Conservation (phyloP, 345 rosid genomes). For the Brassica nigra region DNA sequence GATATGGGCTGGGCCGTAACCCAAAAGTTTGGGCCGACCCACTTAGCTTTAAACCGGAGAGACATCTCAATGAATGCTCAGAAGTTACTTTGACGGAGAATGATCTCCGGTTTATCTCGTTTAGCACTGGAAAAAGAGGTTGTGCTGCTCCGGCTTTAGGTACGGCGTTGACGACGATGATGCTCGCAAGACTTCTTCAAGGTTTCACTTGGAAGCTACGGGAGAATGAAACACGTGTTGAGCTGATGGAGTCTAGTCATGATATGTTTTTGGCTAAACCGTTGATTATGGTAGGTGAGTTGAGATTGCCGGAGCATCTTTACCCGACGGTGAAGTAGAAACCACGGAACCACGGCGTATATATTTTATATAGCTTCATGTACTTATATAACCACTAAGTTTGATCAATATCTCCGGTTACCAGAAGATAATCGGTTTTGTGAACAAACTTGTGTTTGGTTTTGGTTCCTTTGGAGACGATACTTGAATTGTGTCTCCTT, state of each 20-base stretch:
- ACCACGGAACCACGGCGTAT: neutral
- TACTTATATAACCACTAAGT: constrained; percentile 9
- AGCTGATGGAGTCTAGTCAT: constrained; percentile 41
- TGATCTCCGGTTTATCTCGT: constrained; percentile 54
- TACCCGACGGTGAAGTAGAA: constrained; percentile 42
- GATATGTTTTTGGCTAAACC: constrained; percentile 47
- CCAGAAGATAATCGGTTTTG: constrained; percentile 38
- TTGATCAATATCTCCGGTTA: constrained; percentile 32
- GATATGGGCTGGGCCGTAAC: constrained; percentile 44
- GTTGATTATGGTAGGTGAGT: constrained; percentile 39
- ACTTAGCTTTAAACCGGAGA: constrained; percentile 44
- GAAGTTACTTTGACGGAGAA: constrained; percentile 47
- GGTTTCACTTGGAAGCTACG: constrained; percentile 50
- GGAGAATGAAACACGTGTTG: constrained; percentile 30
- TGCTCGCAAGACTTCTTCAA: constrained; percentile 56
- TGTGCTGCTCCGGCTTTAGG: constrained; percentile 50
- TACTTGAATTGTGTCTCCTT: constrained; percentile 35
- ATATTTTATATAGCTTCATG: neutral
- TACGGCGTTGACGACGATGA: constrained; percentile 49
- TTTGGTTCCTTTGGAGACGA: constrained; percentile 24
- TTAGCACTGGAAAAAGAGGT: constrained; percentile 51
- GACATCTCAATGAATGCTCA: constrained; percentile 43
- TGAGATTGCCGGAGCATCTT: constrained; percentile 46
- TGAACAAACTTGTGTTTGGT: constrained; percentile 21
- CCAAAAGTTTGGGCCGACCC: constrained; percentile 48